Conservation (phyloP, 768 basidiomycete species). For the Pholiota molesta region DNA sequence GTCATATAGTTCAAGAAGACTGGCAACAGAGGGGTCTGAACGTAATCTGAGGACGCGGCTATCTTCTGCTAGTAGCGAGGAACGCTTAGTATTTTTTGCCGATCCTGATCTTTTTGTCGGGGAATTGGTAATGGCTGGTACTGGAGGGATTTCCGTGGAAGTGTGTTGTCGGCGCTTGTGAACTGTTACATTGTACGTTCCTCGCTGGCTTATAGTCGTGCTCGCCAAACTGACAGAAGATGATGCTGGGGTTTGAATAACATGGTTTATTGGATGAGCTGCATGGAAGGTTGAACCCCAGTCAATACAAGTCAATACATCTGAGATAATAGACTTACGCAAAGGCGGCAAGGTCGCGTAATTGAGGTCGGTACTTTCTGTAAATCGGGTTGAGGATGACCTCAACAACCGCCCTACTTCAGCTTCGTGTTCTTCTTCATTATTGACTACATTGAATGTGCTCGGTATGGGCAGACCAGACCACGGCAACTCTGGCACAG, state of each 20-base stretch:
- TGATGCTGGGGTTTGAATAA: slow-evolving; percentile 49
- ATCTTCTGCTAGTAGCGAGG: slow-evolving; percentile 43
- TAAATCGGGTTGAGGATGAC: slow-evolving; percentile 71
- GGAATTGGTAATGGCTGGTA: slow-evolving; percentile 48
- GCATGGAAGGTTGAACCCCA: slow-evolving; percentile 1
- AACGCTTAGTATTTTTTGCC: slow-evolving; percentile 21
- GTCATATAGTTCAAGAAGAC: slow-evolving; percentile 73
- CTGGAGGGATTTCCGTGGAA: slow-evolving; percentile 64
- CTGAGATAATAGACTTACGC: slow-evolving; percentile 50
- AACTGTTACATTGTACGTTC: slow-evolving; percentile 76
- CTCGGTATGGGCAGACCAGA: slow-evolving; percentile 19
- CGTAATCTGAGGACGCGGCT: slow-evolving; percentile 61
- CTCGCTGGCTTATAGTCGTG: slow-evolving; percentile 49
- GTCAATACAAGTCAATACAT: slow-evolving; percentile 12
- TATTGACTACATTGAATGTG: slow-evolving; percentile 14
- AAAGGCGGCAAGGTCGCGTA: slow-evolving; percentile 65
- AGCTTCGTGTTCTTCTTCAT: slow-evolving; percentile 57
- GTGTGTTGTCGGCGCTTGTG: slow-evolving; percentile 55
- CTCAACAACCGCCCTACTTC: slow-evolving; percentile 59
- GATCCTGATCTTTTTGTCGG: slow-evolving; percentile 24
- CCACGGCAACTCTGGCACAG: slow-evolving; percentile 28
- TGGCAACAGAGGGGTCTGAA: slow-evolving; percentile 79
- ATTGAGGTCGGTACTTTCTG: slow-evolving; percentile 57
- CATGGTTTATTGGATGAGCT: slow-evolving; percentile 72
- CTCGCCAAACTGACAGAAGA: slow-evolving; percentile 60